Conservation (phyloP, 2,329 filamentous ascomycete genomes). For the Pleochaeta shiraiana region DNA sequence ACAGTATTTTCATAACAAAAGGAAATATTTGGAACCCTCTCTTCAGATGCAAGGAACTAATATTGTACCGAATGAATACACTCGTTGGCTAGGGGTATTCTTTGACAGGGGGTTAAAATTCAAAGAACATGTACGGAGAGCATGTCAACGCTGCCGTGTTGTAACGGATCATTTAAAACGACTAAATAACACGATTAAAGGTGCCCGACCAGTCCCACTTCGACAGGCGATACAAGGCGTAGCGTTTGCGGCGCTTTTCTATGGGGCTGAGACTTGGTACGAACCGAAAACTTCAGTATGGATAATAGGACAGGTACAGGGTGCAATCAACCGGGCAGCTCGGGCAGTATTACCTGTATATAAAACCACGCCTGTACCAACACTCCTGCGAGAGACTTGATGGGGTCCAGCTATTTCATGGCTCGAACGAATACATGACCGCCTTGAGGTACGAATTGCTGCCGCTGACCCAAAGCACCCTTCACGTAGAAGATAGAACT, state of each 20-base stretch:
- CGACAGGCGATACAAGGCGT: neutral
- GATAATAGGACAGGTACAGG: neutral
- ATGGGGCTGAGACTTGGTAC: conserved; percentile 1
- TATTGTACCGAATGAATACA: neutral
- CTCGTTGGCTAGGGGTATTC: neutral
- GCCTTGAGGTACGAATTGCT: neutral
- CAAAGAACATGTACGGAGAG: neutral
- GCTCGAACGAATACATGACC: neutral
- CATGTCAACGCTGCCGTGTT: neutral
- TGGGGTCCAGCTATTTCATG: neutral
- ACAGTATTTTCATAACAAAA: neutral
- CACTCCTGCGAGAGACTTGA: neutral
- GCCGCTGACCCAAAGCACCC: no score
- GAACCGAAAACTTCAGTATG: neutral
- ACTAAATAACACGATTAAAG: neutral
- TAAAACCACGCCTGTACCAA: neutral
- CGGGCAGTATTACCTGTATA: neutral
- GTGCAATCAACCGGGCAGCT: neutral
- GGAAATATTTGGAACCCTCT: neutral
- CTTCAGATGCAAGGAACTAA: neutral
- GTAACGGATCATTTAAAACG: neutral
- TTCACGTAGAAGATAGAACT: no score
- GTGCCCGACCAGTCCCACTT: neutral
- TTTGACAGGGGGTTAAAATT: neutral
- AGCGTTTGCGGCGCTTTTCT: neutral